phyloP scores from a whole-genome alignment of 306 rosid genomes.

The Prunus mira region DNA sequence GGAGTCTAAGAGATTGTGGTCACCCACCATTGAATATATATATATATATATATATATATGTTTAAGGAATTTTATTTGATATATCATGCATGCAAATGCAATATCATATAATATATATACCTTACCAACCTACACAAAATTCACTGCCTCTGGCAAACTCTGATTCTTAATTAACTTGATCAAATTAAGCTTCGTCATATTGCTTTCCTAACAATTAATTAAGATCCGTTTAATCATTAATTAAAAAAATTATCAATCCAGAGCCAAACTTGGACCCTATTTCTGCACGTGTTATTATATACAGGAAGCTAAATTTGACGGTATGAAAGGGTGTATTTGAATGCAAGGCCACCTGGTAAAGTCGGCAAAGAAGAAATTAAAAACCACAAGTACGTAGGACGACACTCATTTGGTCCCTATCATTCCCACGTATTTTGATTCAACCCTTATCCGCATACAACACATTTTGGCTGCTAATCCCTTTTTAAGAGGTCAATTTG shows the following conservation, averaged over 20 bases:
- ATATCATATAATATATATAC: not conserved
- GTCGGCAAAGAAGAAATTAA: not conserved
- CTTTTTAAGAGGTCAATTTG: not conserved
- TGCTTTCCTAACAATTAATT: not conserved
- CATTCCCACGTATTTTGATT: constrained; percentile 7
- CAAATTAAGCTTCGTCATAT: not conserved
- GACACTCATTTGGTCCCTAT: not conserved
- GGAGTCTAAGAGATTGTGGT: too few species aligned
- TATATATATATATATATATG: too few species aligned
- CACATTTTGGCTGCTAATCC: not conserved
- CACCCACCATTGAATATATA: too few species aligned
- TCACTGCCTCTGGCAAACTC: not conserved
- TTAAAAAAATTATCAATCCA: not conserved
- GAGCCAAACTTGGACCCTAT: not conserved
- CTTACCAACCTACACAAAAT: not conserved
- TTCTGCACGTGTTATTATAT: not conserved
- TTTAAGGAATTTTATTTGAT: too few species aligned
- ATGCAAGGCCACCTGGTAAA: not conserved
- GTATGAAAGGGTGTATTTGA: not conserved
- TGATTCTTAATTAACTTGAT: constrained; percentile 1
- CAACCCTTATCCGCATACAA: constrained; percentile 5
- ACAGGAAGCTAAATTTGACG: constrained; percentile 1
- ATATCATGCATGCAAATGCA: not conserved
- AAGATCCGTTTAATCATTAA: not conserved
- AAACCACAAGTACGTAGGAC: not conserved